These are phyloP conservation scores for Termitomyces sp. DNA, from an alignment of 768 basidiomycete genomes.

Conservation along the genomic window DNA sequence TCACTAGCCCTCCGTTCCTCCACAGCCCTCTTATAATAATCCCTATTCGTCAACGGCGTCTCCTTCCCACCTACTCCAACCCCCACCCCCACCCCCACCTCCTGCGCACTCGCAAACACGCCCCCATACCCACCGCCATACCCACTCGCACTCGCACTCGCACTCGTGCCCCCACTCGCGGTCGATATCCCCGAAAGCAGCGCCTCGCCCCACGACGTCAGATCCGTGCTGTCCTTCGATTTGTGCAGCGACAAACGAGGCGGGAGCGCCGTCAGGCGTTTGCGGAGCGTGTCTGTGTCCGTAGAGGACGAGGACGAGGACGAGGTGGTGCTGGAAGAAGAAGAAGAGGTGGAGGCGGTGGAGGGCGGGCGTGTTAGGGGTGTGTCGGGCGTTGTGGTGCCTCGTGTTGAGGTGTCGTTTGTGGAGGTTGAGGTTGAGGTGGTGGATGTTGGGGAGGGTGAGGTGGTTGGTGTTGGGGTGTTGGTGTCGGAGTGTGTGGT, in stretches of 20 bases:
- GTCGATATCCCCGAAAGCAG: slow-evolving; percentile 52
- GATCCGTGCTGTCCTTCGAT: slow-evolving; percentile 40
- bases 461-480: neutral
- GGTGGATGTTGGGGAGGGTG: neutral
- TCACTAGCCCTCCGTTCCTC: neutral
- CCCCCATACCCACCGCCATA: neutral
- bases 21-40: neutral
- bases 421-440: too few relatives aligned
- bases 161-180: neutral
- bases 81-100: neutral
- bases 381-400: neutral
- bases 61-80: neutral
- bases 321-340: too few relatives aligned
- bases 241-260: slow-evolving; percentile 57
- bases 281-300: slow-evolving; percentile 10
- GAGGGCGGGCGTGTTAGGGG: neutral
- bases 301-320: slow-evolving; percentile 1
- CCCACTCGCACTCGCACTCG: neutral
- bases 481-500: too few relatives aligned
- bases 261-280: slow-evolving; percentile 35
- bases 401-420: neutral
- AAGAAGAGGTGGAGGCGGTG: neutral
- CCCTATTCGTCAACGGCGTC: slow-evolving; percentile 1
- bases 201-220: slow-evolving; percentile 54
- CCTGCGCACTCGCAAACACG: slow-evolving; percentile 16